These are phyloP conservation scores for Aspergillus taichungensis DNA, from an alignment of 495 filamentous ascomycete species.

Conservation along the genomic window DNA sequence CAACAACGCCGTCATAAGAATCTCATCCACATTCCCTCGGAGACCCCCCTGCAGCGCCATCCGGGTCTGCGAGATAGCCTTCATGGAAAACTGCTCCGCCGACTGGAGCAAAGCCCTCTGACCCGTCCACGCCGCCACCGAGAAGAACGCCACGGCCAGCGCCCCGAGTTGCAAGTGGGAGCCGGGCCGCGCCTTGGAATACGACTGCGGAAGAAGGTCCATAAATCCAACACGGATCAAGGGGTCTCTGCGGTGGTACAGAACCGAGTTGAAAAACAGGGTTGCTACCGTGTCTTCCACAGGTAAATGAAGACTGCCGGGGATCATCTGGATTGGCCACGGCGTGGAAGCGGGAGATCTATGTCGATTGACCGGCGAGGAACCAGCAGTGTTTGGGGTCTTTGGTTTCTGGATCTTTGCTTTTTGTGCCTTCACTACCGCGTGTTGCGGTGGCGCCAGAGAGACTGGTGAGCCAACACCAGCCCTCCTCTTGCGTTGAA, in stretches of 20 bases:
- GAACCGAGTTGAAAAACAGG: conserved; percentile 28
- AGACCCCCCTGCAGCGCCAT: conserved; percentile 42
- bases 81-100: conserved; percentile 28
- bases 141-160: conserved; percentile 51
- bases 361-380: too few relatives aligned
- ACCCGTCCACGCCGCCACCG: conserved; percentile 34
- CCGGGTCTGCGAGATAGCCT: conserved; percentile 46
- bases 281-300: conserved; percentile 26
- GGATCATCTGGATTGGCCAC: conserved; percentile 1
- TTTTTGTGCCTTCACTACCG: not conserved
- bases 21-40: conserved; percentile 41
- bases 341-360: too few relatives aligned
- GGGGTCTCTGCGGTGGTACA: conserved; percentile 23
- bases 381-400: not conserved
- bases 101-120: conserved; percentile 30
- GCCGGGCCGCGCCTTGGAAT: conserved; percentile 35
- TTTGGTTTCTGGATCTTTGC: not conserved
- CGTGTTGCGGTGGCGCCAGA: not conserved
- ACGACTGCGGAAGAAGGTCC: conserved; percentile 48
- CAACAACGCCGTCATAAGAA: conserved; percentile 53
- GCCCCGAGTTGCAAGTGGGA: conserved; percentile 48
- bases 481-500: conserved; percentile 40
- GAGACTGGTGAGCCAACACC: not conserved
- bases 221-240: conserved; percentile 23
- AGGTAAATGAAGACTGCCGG: conserved; percentile 14